Percentiles rank a stretch among this genome's conserved stretches.
Conservation (phyloP, 176 grass and related monocot genomes). For the Bromus sterilis region DNA sequence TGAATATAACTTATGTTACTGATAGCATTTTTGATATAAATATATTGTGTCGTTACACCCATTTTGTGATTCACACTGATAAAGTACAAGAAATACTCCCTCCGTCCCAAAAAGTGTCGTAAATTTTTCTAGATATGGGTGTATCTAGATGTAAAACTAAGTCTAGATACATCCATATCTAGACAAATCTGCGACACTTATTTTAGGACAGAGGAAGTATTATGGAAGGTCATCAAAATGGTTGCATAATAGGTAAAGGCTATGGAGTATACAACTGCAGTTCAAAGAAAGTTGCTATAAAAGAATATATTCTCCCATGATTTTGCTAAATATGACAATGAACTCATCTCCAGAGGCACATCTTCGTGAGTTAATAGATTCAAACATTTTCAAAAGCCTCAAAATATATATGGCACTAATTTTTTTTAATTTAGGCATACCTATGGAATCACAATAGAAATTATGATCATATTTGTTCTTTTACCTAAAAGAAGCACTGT, state of each 20-base stretch:
- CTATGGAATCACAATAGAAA: neutral
- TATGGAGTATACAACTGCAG: too few relatives aligned
- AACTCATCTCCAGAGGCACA: neutral
- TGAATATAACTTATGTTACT: neutral
- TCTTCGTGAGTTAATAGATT: neutral
- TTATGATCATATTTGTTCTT: neutral
- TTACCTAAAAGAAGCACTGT: neutral
- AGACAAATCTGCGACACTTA: too few relatives aligned
- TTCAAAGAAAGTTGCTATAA: too few relatives aligned
- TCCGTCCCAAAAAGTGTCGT: too few relatives aligned
- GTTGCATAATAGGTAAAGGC: too few relatives aligned
- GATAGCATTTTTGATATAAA: neutral
- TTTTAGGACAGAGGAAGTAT: too few relatives aligned
- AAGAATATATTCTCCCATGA: neutral
- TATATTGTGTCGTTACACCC: neutral
- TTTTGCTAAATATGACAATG: neutral
- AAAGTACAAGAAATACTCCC: neutral
- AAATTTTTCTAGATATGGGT: too few relatives aligned
- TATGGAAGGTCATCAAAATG: too few relatives aligned
- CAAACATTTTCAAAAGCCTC: neutral
- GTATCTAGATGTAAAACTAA: too few relatives aligned
- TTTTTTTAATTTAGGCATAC: neutral
- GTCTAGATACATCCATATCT: too few relatives aligned
- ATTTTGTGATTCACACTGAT: neutral
- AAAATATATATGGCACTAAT: neutral